Percentiles rank a stretch among this genome's conserved stretches.
phyloP scores from a whole-genome alignment of 2,329 filamentous ascomycete genomes.

The Trichoderma koningiopsis region DNA sequence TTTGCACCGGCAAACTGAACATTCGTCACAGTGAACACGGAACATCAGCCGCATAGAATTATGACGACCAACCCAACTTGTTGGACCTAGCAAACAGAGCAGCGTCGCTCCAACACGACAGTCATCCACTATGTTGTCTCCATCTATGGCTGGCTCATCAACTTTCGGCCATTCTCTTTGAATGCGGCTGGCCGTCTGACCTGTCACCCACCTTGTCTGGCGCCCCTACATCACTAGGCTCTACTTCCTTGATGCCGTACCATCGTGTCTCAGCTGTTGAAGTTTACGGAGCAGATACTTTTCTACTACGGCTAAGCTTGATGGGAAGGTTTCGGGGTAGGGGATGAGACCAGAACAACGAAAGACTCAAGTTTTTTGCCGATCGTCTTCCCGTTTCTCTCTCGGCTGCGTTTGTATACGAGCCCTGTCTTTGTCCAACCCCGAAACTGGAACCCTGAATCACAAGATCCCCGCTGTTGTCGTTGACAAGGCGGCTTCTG shows the following conservation, averaged over 20 bases:
- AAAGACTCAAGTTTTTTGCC: background rate
- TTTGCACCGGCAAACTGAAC: background rate
- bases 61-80: background rate
- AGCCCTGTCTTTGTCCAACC: slow-evolving; percentile 22
- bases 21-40: slow-evolving; percentile 3
- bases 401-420: slow-evolving; percentile 11
- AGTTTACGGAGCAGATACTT: slow-evolving; percentile 1
- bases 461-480: slow-evolving; percentile 23
- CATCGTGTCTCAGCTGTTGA: background rate
- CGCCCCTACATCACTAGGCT: background rate
- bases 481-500: slow-evolving; percentile 16
- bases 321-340: background rate
- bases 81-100: background rate
- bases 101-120: background rate
- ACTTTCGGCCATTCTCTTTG: background rate
- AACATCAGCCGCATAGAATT: slow-evolving; percentile 3
- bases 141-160: background rate
- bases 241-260: background rate
- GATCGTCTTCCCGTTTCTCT: slow-evolving; percentile 25
- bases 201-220: slow-evolving; percentile 20
- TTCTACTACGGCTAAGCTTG: background rate
- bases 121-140: background rate
- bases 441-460: slow-evolving; percentile 22
- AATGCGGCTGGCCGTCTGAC: slow-evolving; percentile 26
- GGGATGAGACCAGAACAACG: background rate